Conservation (phyloP, 1,284 basidiomycete genomes). For the Malassezia sympodialis region DNA sequence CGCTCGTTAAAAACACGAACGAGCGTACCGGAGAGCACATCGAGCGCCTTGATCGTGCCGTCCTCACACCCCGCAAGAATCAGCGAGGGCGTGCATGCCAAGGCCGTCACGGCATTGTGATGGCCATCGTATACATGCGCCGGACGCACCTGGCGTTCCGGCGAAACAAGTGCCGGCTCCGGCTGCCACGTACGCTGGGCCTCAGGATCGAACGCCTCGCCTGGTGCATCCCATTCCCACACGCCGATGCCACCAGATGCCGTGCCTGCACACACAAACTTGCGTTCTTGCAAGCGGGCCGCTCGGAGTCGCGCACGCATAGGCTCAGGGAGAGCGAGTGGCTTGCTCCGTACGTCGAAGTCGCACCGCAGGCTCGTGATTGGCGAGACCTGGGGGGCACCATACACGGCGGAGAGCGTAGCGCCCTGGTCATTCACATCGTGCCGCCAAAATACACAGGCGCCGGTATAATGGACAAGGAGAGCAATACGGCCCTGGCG, state of each 20-base stretch:
- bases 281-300: conserved; percentile 30
- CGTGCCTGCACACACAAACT: conserved; percentile 39
- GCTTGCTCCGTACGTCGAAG: conserved; percentile 30
- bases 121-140: conserved; percentile 33
- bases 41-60: conserved; percentile 60
- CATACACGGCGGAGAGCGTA: conserved; percentile 25
- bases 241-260: conserved; percentile 30
- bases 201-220: conserved; percentile 16
- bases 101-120: conserved; percentile 29
- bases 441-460: conserved; percentile 25
- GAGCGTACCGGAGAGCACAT: conserved; percentile 55
- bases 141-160: conserved; percentile 57
- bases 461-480: conserved; percentile 24
- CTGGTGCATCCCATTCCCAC: conserved; percentile 34
- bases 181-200: conserved; percentile 29
- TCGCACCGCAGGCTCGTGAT: conserved; percentile 33
- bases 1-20: conserved; percentile 44
- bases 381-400: conserved; percentile 24
- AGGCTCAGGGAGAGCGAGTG: conserved; percentile 10
- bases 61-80: conserved; percentile 48
- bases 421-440: neutral
- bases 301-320: conserved; percentile 16
- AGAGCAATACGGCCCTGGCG: conserved; percentile 6
- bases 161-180: conserved; percentile 57
- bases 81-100: conserved; percentile 29